phyloP scores from a whole-genome alignment of 768 basidiomycete genomes.

The Daedalea quercina region DNA sequence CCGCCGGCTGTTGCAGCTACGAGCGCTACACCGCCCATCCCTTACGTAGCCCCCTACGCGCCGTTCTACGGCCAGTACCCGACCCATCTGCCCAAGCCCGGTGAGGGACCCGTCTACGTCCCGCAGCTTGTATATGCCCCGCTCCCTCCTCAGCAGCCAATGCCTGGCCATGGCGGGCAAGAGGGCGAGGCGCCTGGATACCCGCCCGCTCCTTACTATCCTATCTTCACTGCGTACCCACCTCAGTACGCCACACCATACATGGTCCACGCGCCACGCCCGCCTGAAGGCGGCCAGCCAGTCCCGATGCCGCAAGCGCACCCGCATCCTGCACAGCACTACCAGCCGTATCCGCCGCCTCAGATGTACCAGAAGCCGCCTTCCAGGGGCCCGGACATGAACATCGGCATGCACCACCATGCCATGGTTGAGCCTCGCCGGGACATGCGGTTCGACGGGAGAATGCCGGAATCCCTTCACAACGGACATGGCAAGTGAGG shows the following conservation, averaged over 20 bases:
- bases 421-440: conserved; percentile 10
- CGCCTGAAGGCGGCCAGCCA: conserved; percentile 12
- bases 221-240: conserved; percentile 40
- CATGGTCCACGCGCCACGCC: conserved; percentile 31
- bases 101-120: conserved; percentile 44
- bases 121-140: conserved; percentile 41
- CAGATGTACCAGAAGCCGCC: conserved; percentile 34
- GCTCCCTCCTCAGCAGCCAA: conserved; percentile 32
- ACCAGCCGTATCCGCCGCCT: conserved; percentile 27
- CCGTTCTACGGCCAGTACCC: conserved; percentile 53
- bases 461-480: background rate
- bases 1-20: conserved; percentile 36
- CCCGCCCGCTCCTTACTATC: conserved; percentile 34
- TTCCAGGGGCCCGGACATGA: conserved; percentile 17
- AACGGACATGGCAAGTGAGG: background rate
- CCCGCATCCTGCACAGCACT: conserved; percentile 19
- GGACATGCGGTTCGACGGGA: conserved; percentile 10
- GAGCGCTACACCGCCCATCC: conserved; percentile 37
- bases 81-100: conserved; percentile 40
- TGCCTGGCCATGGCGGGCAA: conserved; percentile 29
- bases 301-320: conserved; percentile 3
- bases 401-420: conserved; percentile 8
- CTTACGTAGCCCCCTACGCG: conserved; percentile 45
- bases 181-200: conserved; percentile 36
- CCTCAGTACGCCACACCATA: conserved; percentile 42